Base-by-base conservation (phyloP, 345 rosid species). In the Eutrema yunnanense region DNA sequence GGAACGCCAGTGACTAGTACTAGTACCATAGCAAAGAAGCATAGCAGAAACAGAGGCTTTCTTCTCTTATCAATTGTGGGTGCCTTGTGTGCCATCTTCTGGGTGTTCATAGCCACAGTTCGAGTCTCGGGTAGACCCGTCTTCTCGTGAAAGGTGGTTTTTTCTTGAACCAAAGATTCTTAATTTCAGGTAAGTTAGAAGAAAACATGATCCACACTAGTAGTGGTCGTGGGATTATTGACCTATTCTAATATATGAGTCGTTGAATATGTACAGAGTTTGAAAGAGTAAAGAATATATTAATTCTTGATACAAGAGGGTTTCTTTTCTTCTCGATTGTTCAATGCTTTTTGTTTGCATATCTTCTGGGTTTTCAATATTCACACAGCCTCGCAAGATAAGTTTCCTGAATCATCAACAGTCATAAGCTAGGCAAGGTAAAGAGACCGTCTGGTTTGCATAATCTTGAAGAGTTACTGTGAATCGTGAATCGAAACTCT, bases 11-110 rank as follows among this genome's bases (percentile, higher is more conserved):
- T 84, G 38, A 43, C 55, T 12, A 72, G 6, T 11, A 74, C 79
- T 14, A 55, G 67, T 56, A 32, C 6, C 5, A 32, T 32, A 47
- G 81, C 62, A n/a, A 79, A 84, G 65, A 85, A 75, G 59, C 53
- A 69, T 50, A 71, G 80, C 48, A 49, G 82, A 76, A 85, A 29
- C 53, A 81, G 64, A 79, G 80, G 88, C 33, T 78, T 91, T 40
- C 40, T 88, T 49, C 55, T 90, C 34, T 54, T 89, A 37, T 88
- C 87, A n/a, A 65, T 87, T 27, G 47, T 91, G 50, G 98, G 87
- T 60, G 89, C 81, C 8, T 73, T 89, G 65, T 86, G 83, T 77
- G 96, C 93, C 43, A 67, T 91, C 55, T 70, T 88, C 60, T 90
- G 92, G 90, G 77, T 85, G 46, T 81, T 88, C 19, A 65, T 83